phyloP scores from a whole-genome alignment of 352 stramenopile species.

The Pythium sp. region DNA sequence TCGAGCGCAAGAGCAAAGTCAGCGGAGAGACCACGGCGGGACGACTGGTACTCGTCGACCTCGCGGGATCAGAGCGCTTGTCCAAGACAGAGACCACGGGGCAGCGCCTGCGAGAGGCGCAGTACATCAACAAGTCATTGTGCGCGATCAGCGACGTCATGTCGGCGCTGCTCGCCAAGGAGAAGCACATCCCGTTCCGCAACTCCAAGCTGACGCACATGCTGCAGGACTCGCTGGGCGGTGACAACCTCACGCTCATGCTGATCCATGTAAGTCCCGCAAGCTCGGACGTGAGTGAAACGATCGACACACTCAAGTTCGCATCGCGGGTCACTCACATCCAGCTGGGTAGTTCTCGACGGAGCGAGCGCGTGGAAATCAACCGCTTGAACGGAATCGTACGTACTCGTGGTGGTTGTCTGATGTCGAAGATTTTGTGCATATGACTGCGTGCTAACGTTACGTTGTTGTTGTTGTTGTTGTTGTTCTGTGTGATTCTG shows the following conservation, averaged over 20 bases:
- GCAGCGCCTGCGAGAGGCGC: slow-evolving; percentile 51
- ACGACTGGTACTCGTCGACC: slow-evolving; percentile 68
- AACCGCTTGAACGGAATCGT: slow-evolving; percentile 61
- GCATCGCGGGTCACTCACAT: slow-evolving; percentile 51
- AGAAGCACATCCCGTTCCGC: slow-evolving; percentile 81
- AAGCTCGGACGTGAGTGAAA: slow-evolving; percentile 54
- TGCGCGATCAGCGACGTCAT: slow-evolving; percentile 73
- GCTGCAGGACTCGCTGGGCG: slow-evolving; percentile 70
- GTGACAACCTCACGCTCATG: slow-evolving; percentile 45
- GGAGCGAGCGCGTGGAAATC: slow-evolving; percentile 61
- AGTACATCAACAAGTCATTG: slow-evolving; percentile 84
- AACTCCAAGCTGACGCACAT: slow-evolving; percentile 87
- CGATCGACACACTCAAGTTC: slow-evolving; percentile 80
- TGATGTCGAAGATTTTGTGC: background rate
- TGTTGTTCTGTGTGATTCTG: background rate
- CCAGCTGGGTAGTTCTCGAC: slow-evolving; percentile 34
- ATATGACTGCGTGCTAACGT: background rate
- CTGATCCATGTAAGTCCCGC: slow-evolving; percentile 63
- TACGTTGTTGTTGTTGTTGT: background rate
- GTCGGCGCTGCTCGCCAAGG: slow-evolving; percentile 58
- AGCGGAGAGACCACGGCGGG: slow-evolving; percentile 40
- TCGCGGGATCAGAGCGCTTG: slow-evolving; percentile 75
- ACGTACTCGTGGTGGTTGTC: slow-evolving; percentile 9
- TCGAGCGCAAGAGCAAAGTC: slow-evolving; percentile 43
- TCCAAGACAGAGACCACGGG: slow-evolving; percentile 42